Evolutionary conservation across 495 filamentous ascomycete species (phyloP), one percentile per base, ranked within the genome.

Genomic region (Halenospora varia): DNA sequence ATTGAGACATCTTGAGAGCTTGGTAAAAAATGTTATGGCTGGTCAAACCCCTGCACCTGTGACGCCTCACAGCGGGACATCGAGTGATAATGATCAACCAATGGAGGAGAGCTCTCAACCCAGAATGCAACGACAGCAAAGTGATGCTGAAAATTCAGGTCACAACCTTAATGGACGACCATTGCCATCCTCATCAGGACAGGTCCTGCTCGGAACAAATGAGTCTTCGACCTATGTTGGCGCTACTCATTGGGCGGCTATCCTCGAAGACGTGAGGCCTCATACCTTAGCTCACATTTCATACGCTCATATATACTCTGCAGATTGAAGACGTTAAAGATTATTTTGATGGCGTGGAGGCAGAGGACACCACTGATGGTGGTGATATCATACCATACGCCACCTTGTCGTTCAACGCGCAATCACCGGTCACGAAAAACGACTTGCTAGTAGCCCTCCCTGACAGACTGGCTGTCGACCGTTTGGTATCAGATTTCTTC

Each of bases 201-300:
- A 57, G 20, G 47, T 65, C 11, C 19, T 62, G 3, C 15, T 67
- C 68, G 47, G 68, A 62, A 45, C 42, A 41, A 26, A 48, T 24
- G 46, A 59, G 29, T 60, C 25, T 2, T n/a, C n/a, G n/a, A 74
- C 68, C 13, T 82, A 78, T 48, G 73, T 82, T 9, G 78, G 76
- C 1, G 74, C 75, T 9, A 79, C 78, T 46, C 77, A 84, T 48
- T 82, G 78, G 67, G 74, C 81, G 64, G 77, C 80, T n/a, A 79
- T 84, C 41, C 62, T 82, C 18, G 75, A 83, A 18, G 62, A 71
- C 56, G 68, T 72, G 29, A 72, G 68, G 2, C 20, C 20, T 49
- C 20, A n/a, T 19, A 53, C 71, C 69, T 25, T 64, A 69, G 46
- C 69, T 72, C 39, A 69, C 68, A 39, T 64, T 69, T 55, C 62